Base-by-base conservation (phyloP, 192 early-diverging fungal genomes). In the Polychytrium aggregatum region DNA sequence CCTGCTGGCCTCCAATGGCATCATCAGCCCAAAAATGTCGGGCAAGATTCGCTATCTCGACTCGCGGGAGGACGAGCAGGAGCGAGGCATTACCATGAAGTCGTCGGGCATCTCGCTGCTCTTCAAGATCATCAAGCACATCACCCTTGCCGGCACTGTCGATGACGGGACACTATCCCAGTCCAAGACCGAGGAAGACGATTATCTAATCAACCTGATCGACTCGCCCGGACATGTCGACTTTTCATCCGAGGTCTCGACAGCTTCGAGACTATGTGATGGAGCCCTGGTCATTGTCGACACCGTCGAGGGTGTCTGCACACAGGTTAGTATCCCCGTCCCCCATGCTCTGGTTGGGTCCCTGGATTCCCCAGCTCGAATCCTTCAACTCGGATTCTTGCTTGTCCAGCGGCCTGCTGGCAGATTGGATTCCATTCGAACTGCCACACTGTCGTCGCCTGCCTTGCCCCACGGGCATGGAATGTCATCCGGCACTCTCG, bases 81-180 rank as follows among this genome's bases (percentile, higher is more conserved):
- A 97, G 50, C 92, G 95, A 79, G 86, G 95, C 82, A 97, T 98
- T 61, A 98, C 92, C 71, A 98, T 98, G 83, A 96, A 96, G 85
- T 94, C 95, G 41, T 96, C 92, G 41, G 91, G 92, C 57, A 98
- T 98, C 68, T 92, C 90, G 46, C 84, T 98, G 86, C 92, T 81
- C 85, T 96, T 98, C 67, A 84, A 90, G 74, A 85, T 96, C 76
- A 44, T 65, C 45, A 67, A 67, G 24, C 87, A 89, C 46, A 87
- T 91, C 64, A 64, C 96, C 37, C 46, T 43, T 27, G 90, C 92
- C 57, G 72, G 95, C 62, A 84, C n/a, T n/a, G n/a, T n/a, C n/a
- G n/a, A n/a, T n/a, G n/a, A n/a, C n/a, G n/a, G n/a, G n/a, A n/a
- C n/a, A n/a, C n/a, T n/a, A n/a, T n/a, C n/a, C n/a, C n/a, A 87